Evolutionary conservation across 345 rosid genomes (phyloP).

Genomic region (Hirschfeldia incana): DNA sequence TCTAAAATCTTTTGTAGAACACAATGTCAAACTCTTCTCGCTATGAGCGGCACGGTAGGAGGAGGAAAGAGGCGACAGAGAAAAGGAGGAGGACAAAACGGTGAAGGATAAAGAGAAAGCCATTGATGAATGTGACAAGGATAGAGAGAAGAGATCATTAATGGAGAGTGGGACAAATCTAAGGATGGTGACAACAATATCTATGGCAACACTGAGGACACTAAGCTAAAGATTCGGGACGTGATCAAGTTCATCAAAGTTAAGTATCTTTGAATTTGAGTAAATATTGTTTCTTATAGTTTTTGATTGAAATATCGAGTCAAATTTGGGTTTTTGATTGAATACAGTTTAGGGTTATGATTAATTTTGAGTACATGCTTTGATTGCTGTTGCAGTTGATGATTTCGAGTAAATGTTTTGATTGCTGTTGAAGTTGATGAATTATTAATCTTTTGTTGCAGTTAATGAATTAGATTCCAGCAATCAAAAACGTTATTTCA

Average conservation of each 20-base stretch:
- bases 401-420: too few relatives aligned
- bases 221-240: constrained; percentile 45
- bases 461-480: too few relatives aligned
- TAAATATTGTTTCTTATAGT: not conserved
- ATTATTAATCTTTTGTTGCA: too few relatives aligned
- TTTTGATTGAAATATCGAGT: too few relatives aligned
- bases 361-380: too few relatives aligned
- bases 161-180: not conserved
- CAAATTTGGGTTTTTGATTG: too few relatives aligned
- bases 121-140: not conserved
- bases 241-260: constrained; percentile 67
- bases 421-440: too few relatives aligned
- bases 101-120: not conserved
- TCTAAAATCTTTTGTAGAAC: too few relatives aligned
- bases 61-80: not conserved
- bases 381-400: too few relatives aligned
- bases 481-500: too few relatives aligned
- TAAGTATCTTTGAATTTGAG: constrained; percentile 16
- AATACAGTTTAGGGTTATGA: not conserved
- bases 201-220: constrained; percentile 25
- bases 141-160: not conserved
- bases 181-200: constrained; percentile 35
- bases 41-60: not conserved
- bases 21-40: too few relatives aligned
- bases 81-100: not conserved